These are phyloP conservation scores for Aspergillus incahuasiensis DNA, from an alignment of 495 filamentous ascomycete genomes.

Conservation along the genomic window DNA sequence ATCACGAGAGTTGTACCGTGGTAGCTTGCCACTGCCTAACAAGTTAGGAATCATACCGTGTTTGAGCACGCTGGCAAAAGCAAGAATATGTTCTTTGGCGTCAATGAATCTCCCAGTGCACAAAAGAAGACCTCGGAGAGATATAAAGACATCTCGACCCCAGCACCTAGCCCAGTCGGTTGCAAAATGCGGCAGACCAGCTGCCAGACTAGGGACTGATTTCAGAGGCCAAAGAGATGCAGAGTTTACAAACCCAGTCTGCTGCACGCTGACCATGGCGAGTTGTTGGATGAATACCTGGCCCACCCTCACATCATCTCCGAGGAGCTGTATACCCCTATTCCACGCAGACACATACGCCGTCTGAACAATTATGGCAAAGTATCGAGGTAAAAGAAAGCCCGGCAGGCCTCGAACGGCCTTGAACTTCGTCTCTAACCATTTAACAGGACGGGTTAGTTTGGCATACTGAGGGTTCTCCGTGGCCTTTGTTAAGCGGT, in stretches of 20 bases:
- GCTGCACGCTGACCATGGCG: conserved; percentile 83
- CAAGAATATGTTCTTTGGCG: conserved; percentile 88
- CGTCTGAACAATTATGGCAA: conserved; percentile 80
- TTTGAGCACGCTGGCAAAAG: conserved; percentile 94
- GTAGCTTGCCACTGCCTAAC: conserved; percentile 76
- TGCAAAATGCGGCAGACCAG: conserved; percentile 92
- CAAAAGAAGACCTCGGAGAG: conserved; percentile 81
- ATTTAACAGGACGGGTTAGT: conserved; percentile 60
- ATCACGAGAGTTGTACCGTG: conserved; percentile 94
- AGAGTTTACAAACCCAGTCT: conserved; percentile 82
- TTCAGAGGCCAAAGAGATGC: conserved; percentile 85
- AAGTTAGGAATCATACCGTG: conserved; percentile 99
- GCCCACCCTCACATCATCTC: conserved; percentile 66
- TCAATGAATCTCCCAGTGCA: conserved; percentile 83
- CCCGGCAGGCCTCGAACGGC: conserved; percentile 77
- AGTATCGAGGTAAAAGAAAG: conserved; percentile 89
- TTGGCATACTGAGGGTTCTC: conserved; percentile 54
- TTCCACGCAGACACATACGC: conserved; percentile 81
- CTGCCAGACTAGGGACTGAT: conserved; percentile 79
- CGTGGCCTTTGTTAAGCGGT: conserved; percentile 68
- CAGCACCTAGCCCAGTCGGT: conserved; percentile 93
- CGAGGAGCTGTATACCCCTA: conserved; percentile 71
- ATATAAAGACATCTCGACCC: conserved; percentile 97
- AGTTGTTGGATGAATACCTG: conserved; percentile 83
- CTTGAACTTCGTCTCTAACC: conserved; percentile 80